A percentile compares a stretch with the other conserved stretches of the same genome.
These are phyloP conservation scores for Rubroshorea leprosula DNA, from an alignment of 345 rosid genomes.

Conservation along the genomic window DNA sequence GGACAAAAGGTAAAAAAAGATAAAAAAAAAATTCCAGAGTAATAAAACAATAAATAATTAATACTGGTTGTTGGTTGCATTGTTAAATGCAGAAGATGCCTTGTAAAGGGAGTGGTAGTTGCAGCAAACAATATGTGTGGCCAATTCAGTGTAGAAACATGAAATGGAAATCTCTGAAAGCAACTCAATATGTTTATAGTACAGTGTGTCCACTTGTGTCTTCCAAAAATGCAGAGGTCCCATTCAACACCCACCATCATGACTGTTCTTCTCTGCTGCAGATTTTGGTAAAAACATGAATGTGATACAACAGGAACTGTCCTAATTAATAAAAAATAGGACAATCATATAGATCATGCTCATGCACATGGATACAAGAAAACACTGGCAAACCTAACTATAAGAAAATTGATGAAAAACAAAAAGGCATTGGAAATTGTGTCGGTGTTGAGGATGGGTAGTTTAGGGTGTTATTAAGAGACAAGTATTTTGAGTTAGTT, in stretches of 20 bases:
- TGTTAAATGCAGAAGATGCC: no score
- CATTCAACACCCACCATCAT: background rate
- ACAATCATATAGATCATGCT: no score
- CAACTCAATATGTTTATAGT: background rate
- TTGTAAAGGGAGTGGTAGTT: background rate
- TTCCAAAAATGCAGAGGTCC: background rate
- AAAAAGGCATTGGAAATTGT: background rate
- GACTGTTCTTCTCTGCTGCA: background rate
- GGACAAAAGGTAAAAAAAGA: no score
- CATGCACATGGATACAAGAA: background rate
- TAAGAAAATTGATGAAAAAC: no score
- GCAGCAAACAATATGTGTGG: background rate
- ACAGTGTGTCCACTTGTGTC: background rate
- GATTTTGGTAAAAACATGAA: background rate
- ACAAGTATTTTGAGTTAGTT: no score
- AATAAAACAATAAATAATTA: no score
- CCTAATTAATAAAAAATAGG: background rate
- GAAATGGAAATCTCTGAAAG: background rate
- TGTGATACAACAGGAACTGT: background rate
- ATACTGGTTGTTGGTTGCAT: no score
- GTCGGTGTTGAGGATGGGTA: no score
- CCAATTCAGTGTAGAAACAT: background rate
- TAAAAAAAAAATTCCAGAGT: no score
- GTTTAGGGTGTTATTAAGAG: no score
- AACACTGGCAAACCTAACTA: background rate